These are phyloP conservation scores for Monilinia laxa DNA, from an alignment of 2,329 filamentous ascomycete genomes.

Conservation along the genomic window DNA sequence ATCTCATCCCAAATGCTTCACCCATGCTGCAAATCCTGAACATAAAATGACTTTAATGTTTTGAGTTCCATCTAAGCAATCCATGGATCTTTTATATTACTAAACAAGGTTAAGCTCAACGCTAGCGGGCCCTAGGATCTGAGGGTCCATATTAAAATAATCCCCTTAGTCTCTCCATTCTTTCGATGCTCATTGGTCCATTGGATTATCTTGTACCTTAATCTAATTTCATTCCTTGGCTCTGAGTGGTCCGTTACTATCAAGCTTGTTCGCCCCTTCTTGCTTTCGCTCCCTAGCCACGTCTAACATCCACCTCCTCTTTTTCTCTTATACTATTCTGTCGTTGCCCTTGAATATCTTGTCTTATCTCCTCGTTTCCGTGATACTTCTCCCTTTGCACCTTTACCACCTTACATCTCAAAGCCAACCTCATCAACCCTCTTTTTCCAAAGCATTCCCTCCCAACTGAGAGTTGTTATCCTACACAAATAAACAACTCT, in stretches of 20 bases:
- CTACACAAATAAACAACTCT: constrained; percentile 33
- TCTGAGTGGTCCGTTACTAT: neutral
- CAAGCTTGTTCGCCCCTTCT: constrained; percentile 10
- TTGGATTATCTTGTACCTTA: neutral
- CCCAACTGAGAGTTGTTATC: constrained; percentile 39
- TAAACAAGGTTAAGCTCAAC: neutral
- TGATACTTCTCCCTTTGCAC: constrained; percentile 7
- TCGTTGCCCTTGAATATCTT: constrained; percentile 4
- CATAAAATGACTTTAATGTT: too few species aligned
- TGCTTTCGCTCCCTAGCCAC: constrained; percentile 4
- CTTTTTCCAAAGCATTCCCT: constrained; percentile 35
- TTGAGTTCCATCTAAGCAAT: too few species aligned
- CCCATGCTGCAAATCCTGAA: too few species aligned
- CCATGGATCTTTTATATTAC: too few species aligned
- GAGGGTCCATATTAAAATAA: neutral
- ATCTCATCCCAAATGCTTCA: too few species aligned
- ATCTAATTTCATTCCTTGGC: constrained; percentile 7
- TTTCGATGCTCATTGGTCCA: neutral
- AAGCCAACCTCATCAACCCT: constrained; percentile 17
- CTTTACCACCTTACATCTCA: neutral
- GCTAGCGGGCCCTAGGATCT: neutral
- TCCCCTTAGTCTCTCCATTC: neutral
- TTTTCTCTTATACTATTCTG: constrained; percentile 7
- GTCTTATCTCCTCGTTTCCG: constrained; percentile 11
- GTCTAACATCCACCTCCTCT: neutral